Conservation (phyloP, 2,329 filamentous ascomycete species). For the Diaporthe citri region DNA sequence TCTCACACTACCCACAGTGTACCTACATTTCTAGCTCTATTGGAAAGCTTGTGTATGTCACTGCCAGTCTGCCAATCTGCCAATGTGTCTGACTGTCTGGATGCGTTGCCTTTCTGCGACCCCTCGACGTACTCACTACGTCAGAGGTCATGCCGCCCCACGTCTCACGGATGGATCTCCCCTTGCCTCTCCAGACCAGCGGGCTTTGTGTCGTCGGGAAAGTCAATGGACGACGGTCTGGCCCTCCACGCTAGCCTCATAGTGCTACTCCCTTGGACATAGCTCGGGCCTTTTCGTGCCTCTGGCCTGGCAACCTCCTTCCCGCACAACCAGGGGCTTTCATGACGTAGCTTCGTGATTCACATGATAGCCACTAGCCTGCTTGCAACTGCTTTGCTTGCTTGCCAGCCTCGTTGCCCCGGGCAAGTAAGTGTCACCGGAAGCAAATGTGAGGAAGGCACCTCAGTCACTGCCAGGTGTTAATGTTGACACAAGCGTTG, state of each 20-base stretch:
- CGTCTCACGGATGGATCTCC: slow-evolving; percentile 13
- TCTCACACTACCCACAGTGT: slow-evolving; percentile 7
- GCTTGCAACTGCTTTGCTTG: slow-evolving; percentile 20
- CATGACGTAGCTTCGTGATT: slow-evolving; percentile 34
- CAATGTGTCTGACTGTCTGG: neutral
- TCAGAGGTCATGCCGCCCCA: slow-evolving; percentile 29
- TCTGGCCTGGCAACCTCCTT: slow-evolving; percentile 24
- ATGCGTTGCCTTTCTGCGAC: neutral
- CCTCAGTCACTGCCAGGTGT: neutral
- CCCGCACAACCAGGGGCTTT: slow-evolving; percentile 3
- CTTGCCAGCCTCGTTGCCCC: slow-evolving; percentile 8
- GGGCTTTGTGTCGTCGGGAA: slow-evolving; percentile 10
- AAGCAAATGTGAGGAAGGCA: neutral
- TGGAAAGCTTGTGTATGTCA: slow-evolving; percentile 13
- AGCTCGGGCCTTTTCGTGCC: slow-evolving; percentile 6
- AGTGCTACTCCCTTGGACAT: neutral
- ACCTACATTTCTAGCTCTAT: neutral
- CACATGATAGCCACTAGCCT: slow-evolving; percentile 33
- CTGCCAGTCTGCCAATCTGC: neutral
- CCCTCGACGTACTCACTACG: slow-evolving; percentile 27
- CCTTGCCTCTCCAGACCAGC: neutral
- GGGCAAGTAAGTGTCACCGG: neutral
- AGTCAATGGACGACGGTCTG: slow-evolving; percentile 15
- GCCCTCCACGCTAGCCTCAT: slow-evolving; percentile 4
- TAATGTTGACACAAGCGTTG: slow-evolving; percentile 13